Evolutionary conservation across 2,329 filamentous ascomycete species (phyloP).

Genomic region (Whalleya microplaca): DNA sequence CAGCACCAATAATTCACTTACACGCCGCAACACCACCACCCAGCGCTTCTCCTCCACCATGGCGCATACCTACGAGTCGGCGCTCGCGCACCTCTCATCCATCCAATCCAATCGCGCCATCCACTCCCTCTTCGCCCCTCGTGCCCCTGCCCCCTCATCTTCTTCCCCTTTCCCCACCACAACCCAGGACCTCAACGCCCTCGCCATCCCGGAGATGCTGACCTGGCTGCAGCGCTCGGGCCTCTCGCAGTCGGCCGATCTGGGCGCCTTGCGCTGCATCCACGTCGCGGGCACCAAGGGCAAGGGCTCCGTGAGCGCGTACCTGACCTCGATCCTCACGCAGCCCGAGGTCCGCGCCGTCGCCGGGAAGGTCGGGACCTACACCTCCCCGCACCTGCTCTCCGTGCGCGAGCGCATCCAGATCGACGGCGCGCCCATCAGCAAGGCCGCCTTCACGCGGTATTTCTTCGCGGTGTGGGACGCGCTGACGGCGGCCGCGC

Average conservation of each 20-base stretch:
- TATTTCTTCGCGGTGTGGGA: constrained; percentile 91
- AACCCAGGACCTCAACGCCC: constrained; percentile 62
- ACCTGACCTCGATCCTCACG: constrained; percentile 77
- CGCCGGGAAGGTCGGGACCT: constrained; percentile 66
- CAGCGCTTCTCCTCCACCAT: constrained; percentile 18
- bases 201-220: constrained; percentile 80
- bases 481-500: constrained; percentile 47
- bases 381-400: constrained; percentile 84
- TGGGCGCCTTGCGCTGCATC: constrained; percentile 53
- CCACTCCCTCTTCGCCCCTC: constrained; percentile 51
- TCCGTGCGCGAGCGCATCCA: constrained; percentile 84
- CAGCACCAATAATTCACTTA: background rate
- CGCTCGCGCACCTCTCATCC: constrained; percentile 73
- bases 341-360: constrained; percentile 39
- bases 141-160: constrained; percentile 45
- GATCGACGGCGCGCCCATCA: constrained; percentile 73
- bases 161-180: constrained; percentile 55
- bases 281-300: constrained; percentile 95
- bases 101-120: constrained; percentile 80
- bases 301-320: constrained; percentile 87
- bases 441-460: constrained; percentile 68
- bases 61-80: constrained; percentile 60
- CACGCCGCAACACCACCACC: background rate
- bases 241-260: constrained; percentile 60
- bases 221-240: constrained; percentile 77